A percentile compares a stretch with the other conserved stretches of the same genome.
Conservation (phyloP, 345 rosid genomes). For the Trapa incisa region DNA sequence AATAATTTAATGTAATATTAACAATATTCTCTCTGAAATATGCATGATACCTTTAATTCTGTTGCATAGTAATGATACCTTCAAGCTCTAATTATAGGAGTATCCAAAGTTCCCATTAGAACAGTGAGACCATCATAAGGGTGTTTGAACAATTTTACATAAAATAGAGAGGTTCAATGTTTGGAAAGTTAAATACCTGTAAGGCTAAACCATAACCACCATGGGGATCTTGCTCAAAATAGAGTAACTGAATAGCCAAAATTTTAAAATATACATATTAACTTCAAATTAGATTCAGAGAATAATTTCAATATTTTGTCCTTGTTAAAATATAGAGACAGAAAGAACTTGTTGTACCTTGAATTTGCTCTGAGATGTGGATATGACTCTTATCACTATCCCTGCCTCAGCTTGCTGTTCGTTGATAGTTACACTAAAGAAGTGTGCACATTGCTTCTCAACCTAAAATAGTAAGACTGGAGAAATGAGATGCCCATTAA, state of each 20-base stretch:
- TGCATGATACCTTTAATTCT: too few relatives aligned
- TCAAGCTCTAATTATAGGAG: too few relatives aligned
- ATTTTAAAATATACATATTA: background rate
- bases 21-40: too few relatives aligned
- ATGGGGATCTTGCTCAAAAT: slow-evolving; percentile 85
- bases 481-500: background rate
- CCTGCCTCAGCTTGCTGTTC: slow-evolving; percentile 93
- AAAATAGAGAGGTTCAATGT: too few relatives aligned
- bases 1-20: too few relatives aligned
- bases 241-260: slow-evolving; percentile 57
- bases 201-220: slow-evolving; percentile 93
- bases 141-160: too few relatives aligned
- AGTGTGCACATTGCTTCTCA: slow-evolving; percentile 94
- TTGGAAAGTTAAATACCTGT: slow-evolving; percentile 43
- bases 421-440: slow-evolving; percentile 88
- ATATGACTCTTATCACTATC: slow-evolving; percentile 88
- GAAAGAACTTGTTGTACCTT: slow-evolving; percentile 35
- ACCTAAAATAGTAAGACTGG: slow-evolving; percentile 36
- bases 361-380: slow-evolving; percentile 90
- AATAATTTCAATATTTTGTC: background rate
- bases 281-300: background rate
- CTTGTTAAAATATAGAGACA: background rate
- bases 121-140: too few relatives aligned
- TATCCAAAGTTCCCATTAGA: too few relatives aligned
- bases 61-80: too few relatives aligned